A percentile compares a stretch with the other conserved stretches of the same genome.
Evolutionary conservation across 208 protist species (phyloP).

Genomic region (Angomonas deanei): DNA sequence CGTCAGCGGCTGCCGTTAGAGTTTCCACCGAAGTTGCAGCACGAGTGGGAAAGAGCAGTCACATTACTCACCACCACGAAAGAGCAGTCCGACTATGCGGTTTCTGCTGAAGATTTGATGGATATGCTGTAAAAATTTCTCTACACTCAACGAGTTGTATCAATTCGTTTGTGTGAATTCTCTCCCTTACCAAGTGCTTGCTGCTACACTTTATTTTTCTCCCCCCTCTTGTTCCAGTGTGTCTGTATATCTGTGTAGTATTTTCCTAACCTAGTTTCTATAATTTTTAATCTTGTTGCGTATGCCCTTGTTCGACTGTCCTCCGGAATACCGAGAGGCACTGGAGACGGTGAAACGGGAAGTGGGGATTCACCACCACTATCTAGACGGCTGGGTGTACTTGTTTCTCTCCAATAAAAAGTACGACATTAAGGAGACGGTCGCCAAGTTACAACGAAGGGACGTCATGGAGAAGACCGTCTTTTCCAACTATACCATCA

Average conservation of each 20-base stretch:
- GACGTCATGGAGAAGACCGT: conserved; percentile 54
- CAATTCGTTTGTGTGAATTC: neutral
- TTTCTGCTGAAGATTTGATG: conserved; percentile 5
- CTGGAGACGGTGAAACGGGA: conserved; percentile 59
- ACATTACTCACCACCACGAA: neutral
- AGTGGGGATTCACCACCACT: conserved; percentile 37
- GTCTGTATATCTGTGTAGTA: neutral
- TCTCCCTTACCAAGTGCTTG: neutral
- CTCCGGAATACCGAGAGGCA: conserved; percentile 24
- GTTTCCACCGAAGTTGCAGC: neutral
- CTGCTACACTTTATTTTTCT: neutral
- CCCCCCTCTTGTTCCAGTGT: neutral
- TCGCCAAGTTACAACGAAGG: conserved; percentile 60
- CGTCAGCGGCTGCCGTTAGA: too few relatives aligned
- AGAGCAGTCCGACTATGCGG: neutral
- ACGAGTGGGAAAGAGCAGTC: neutral
- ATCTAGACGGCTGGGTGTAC: conserved; percentile 71
- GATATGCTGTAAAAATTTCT: conserved; percentile 2
- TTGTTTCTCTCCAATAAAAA: conserved; percentile 79
- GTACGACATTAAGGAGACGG: conserved; percentile 57
- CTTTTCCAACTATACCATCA: conserved; percentile 47
- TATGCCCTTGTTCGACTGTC: conserved; percentile 28
- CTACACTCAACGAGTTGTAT: neutral
- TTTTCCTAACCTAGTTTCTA: neutral
- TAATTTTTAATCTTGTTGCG: neutral